Percentiles rank a stretch among this genome's conserved stretches.
These are phyloP conservation scores for Hemileia vastatrix DNA, from an alignment of 1,284 basidiomycete species.

Conservation along the genomic window DNA sequence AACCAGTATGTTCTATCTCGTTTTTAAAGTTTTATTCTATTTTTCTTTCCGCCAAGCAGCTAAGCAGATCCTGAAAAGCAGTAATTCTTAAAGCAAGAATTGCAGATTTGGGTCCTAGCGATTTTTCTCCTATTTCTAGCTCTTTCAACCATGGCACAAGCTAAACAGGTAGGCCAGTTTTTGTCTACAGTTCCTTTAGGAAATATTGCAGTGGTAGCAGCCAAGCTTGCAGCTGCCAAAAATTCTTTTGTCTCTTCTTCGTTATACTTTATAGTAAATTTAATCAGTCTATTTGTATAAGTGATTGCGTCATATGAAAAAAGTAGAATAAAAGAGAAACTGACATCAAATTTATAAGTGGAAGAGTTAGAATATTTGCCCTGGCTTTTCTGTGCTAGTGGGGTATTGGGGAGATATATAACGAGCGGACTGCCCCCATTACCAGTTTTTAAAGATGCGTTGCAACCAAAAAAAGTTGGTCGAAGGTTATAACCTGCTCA, in stretches of 20 bases:
- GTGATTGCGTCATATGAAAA: conserved; percentile 26
- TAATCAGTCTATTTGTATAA: neutral
- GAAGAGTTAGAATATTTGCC: conserved; percentile 32
- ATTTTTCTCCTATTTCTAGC: conserved; percentile 1
- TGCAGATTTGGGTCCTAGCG: neutral
- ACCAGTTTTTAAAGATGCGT: conserved; percentile 3
- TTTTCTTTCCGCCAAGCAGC: too few relatives aligned
- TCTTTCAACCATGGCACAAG: conserved; percentile 43
- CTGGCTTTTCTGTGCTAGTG: neutral
- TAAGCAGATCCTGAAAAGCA: too few relatives aligned
- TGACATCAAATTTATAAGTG: conserved; percentile 46
- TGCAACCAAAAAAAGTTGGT: conserved; percentile 67
- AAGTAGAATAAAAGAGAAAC: conserved; percentile 2
- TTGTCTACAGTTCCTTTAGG: conserved; percentile 34
- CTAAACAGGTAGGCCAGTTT: conserved; percentile 46
- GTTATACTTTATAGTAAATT: conserved; percentile 42
- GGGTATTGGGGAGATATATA: conserved; percentile 14
- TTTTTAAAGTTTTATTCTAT: too few relatives aligned
- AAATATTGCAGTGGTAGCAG: conserved; percentile 31
- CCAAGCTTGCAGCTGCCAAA: conserved; percentile 34
- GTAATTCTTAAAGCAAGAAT: conserved; percentile 4
- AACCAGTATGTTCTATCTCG: too few relatives aligned
- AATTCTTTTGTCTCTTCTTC: conserved; percentile 38
- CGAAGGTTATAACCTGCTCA: conserved; percentile 55
- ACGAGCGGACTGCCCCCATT: conserved; percentile 8